Evolutionary conservation across 2,329 filamentous ascomycete species (phyloP).

Genomic region (Tympanopsis confertula): DNA sequence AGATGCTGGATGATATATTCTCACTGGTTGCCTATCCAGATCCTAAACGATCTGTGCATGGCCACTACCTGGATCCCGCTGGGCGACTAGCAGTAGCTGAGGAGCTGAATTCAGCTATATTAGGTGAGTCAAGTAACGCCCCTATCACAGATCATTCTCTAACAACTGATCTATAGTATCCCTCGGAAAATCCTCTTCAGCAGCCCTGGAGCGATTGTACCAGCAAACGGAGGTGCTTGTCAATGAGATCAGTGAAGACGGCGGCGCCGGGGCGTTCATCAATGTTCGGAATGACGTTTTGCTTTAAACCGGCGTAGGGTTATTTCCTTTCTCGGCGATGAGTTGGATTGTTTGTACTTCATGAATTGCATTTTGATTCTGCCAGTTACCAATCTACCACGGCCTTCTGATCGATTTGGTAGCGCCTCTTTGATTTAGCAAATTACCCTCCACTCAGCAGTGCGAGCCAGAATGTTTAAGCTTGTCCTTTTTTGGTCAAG

Average conservation of each 20-base stretch:
- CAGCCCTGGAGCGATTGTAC: conserved; percentile 49
- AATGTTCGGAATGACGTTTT: conserved; percentile 36
- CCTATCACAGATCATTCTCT: too few relatives aligned
- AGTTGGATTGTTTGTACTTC: too few relatives aligned
- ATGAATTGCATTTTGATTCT: too few relatives aligned
- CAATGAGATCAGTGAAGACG: conserved; percentile 46
- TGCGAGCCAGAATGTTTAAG: too few relatives aligned
- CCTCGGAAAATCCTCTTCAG: conserved; percentile 50
- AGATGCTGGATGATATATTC: conserved; percentile 51
- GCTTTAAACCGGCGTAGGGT: neutral
- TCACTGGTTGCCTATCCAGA: conserved; percentile 53
- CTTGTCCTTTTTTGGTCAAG: too few relatives aligned
- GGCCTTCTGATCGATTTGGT: too few relatives aligned
- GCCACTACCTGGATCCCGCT: conserved; percentile 42
- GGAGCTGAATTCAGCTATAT: conserved; percentile 55
- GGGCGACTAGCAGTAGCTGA: conserved; percentile 52
- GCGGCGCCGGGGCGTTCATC: conserved; percentile 49
- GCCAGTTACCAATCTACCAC: too few relatives aligned
- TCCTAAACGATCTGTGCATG: conserved; percentile 42
- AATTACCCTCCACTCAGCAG: too few relatives aligned
- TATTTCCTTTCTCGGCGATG: too few relatives aligned
- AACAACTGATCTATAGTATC: conserved; percentile 31
- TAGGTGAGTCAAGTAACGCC: conserved; percentile 33
- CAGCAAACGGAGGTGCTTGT: conserved; percentile 54
- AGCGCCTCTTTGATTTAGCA: too few relatives aligned